Base-by-base conservation (phyloP, 2,329 filamentous ascomycete genomes). In the Hypoxylon sp. region DNA sequence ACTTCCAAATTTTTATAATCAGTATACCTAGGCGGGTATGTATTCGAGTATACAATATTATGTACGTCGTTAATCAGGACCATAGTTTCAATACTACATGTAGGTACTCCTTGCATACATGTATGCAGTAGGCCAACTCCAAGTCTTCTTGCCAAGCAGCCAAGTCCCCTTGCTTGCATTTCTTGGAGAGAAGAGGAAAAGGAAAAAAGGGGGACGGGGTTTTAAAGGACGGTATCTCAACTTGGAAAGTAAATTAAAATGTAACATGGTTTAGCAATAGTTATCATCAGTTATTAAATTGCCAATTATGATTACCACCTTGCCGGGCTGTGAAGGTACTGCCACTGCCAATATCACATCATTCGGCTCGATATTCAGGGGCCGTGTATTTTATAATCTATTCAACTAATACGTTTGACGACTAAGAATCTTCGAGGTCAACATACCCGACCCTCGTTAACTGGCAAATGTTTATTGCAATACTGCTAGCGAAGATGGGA, bases 341-440 rank as follows among this genome's bases (percentile, higher is more conserved):
- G 51, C 36, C 21, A 19, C 51, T 30, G 51, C 36, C 41, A 55
- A 36, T 11, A 36, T 55, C 51, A 43, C 36, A 43, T 30, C 51
- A 23, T 43, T 43, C 13, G 7, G 45, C 36, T 17, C 34, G 25
- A 43, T 38, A 25, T 30, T 43, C 19, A 28, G 45, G 45, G 45
- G 23, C 45, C 28, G 45, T 25, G 45, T 48, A 28, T 6, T 5
- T 48, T 53, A 38, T 11, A 17, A 23, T n/a, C 11, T n/a, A 21
- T 14, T 38, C 32, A 25, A 38, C 11, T 53, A 38, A 25, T 52
- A 38, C 9, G 21, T 11, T 19, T 43, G 19, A 30, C 41, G 10
- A 6, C 25, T 19, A 23, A 17, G 19, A n/a, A n/a, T 5, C n/a
- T 32, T 45, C 5, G 38, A 25, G 10, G 10, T 45, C 25, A 6